These are phyloP conservation scores for Scytalidium lignicola DNA, from an alignment of 2,329 filamentous ascomycete genomes.

Conservation along the genomic window DNA sequence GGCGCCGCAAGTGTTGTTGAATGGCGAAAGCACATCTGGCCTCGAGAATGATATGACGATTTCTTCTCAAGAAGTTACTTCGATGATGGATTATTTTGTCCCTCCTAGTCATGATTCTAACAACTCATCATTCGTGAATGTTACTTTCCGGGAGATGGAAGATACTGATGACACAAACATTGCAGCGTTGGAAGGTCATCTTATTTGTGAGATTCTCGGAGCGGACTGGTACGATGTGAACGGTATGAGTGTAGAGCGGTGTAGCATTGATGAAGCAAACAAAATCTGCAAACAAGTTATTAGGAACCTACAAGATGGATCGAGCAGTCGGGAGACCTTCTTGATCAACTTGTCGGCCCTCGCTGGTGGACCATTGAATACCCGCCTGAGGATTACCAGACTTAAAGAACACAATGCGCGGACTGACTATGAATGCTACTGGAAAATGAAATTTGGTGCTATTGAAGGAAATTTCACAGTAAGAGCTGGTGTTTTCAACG, in stretches of 20 bases:
- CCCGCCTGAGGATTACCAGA: slow-evolving; percentile 36
- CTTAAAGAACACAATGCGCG: slow-evolving; percentile 36
- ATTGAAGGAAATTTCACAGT: slow-evolving; percentile 49
- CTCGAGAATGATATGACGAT: neutral
- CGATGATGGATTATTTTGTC: slow-evolving; percentile 25
- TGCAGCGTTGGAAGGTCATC: slow-evolving; percentile 50
- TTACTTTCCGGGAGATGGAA: slow-evolving; percentile 24
- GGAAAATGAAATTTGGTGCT: slow-evolving; percentile 52
- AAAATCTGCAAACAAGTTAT: slow-evolving; percentile 51
- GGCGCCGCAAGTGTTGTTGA: neutral
- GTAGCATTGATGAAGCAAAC: slow-evolving; percentile 46
- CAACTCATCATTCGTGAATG: slow-evolving; percentile 21
- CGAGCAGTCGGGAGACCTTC: slow-evolving; percentile 48
- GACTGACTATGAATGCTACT: slow-evolving; percentile 46
- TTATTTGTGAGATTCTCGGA: slow-evolving; percentile 44
- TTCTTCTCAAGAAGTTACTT: slow-evolving; percentile 11
- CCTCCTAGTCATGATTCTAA: slow-evolving; percentile 15
- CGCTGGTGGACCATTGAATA: slow-evolving; percentile 49
- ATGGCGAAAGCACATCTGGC: neutral
- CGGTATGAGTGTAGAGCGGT: slow-evolving; percentile 37
- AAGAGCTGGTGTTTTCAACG: slow-evolving; percentile 35
- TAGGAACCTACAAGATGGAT: slow-evolving; percentile 45
- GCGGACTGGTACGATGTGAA: slow-evolving; percentile 47
- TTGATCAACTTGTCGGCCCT: slow-evolving; percentile 55
- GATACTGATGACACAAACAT: slow-evolving; percentile 42